Conservation (phyloP, 2,329 filamentous ascomycete species). For the Aspergillus piperis region DNA sequence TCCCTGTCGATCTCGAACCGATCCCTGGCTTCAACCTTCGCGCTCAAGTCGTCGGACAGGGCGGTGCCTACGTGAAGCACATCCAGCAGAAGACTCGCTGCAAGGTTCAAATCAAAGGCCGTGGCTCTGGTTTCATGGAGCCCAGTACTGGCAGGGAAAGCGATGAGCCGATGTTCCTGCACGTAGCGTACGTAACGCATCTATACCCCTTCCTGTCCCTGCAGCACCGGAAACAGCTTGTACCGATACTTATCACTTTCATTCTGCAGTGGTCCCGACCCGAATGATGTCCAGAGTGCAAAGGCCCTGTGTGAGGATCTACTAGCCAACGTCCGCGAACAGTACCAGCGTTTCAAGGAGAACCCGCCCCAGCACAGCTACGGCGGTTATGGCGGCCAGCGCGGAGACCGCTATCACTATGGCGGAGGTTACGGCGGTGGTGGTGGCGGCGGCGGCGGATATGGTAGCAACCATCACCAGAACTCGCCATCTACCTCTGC, state of each 20-base stretch:
- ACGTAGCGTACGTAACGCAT: conserved; percentile 70
- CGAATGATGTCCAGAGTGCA: conserved; percentile 79
- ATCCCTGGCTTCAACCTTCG: conserved; percentile 93
- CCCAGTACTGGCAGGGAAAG: conserved; percentile 84
- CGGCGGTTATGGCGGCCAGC: conserved; percentile 52
- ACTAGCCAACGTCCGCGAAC: conserved; percentile 78
- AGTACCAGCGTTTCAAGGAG: conserved; percentile 89
- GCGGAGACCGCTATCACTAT: conserved; percentile 48
- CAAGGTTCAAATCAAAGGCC: conserved; percentile 96
- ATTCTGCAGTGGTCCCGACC: conserved; percentile 72
- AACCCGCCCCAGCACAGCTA: conserved; percentile 69
- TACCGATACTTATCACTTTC: background rate
- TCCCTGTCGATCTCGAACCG: conserved; percentile 86
- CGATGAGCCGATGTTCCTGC: conserved; percentile 94
- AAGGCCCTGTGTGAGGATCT: conserved; percentile 89
- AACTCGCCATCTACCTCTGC: conserved; percentile 47
- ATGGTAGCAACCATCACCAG: conserved; percentile 38
- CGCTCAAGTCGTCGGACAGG: conserved; percentile 92
- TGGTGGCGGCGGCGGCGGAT: conserved; percentile 38
- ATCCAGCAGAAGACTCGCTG: conserved; percentile 95
- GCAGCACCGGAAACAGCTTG: background rate
- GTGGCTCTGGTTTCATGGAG: conserved; percentile 92
- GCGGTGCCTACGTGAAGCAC: conserved; percentile 94
- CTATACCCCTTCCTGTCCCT: background rate
- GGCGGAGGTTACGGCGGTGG: conserved; percentile 43